Evolutionary conservation across 352 stramenopile genomes (phyloP), one percentile per base, ranked within the genome.

Genomic region (Pythium brachiatum): DNA sequence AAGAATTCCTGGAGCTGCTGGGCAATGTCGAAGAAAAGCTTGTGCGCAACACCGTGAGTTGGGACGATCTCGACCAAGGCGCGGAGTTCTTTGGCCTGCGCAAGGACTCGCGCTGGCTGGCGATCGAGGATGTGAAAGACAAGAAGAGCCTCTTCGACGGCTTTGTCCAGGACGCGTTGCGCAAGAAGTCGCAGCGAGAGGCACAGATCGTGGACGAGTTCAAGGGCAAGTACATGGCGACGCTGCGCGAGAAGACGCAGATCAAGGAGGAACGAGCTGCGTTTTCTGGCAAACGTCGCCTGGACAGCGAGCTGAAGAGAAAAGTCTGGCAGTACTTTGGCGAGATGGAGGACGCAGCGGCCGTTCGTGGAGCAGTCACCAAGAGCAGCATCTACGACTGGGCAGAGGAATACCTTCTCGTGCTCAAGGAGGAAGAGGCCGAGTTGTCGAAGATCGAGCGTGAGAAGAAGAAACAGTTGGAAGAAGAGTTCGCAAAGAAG

Each of bases 1-100:
- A 95, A 44, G 81, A 92, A 18, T 95, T 93, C 55, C 41, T 85
- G 6, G 84, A 88, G 43, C 53, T 95, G n/a, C 60, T 95, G 6
- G 68, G 61, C 1, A 64, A 75, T 20, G 85, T 83, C 50, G 78
- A 90, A 29, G 67, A 63, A 6, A 64, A 64, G 46, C 53, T 66
- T 38, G 9, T 73, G 29, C 20, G 59, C 39, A 44, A 66, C 55
- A 25, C 32, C 46, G 46, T 77, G 43, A 51, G 59, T 1, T 90
- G 81, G 67, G 70, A 86, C 0, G 81, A 94, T 47, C 69, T 90
- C 50, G 60, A 48, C 0, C 60, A 82, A 23, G 74, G 75, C 21
- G 64, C 64, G 9, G 68, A 69, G 21, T 89, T 88, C 46, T 89
- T 81, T 43, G 76, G 78, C 0, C 51, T 94, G 13, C 72, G 80